Evolutionary conservation across 257 asterid species (phyloP).

Genomic region (Gentiana macrophylla): DNA sequence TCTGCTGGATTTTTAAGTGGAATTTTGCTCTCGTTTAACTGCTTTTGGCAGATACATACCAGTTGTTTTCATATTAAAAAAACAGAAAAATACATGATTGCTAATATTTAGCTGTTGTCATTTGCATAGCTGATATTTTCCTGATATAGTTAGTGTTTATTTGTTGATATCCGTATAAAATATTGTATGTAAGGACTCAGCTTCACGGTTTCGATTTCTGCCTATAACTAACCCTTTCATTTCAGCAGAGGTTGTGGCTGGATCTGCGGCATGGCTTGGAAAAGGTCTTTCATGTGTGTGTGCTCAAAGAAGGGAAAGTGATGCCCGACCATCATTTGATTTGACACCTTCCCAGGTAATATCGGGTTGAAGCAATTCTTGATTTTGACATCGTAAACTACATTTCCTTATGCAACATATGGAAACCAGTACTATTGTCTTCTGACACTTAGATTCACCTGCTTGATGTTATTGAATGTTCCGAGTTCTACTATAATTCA

Average conservation of each 20-base stretch:
- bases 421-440: neutral
- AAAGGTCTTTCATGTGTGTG: slow-evolving; percentile 96
- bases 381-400: neutral
- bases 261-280: slow-evolving; percentile 99
- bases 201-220: neutral
- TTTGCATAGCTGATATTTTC: no score
- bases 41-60: no score
- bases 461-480: no score
- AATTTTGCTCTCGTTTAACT: no score
- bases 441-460: neutral
- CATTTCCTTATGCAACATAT: no score
- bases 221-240: slow-evolving; percentile 23
- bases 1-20: no score
- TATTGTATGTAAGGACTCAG: neutral
- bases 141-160: no score
- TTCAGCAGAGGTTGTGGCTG: slow-evolving; percentile 79
- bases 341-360: slow-evolving; percentile 80
- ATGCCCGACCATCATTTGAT: slow-evolving; percentile 88
- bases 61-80: no score
- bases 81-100: no score
- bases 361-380: slow-evolving; percentile 7
- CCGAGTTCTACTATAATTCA: no score
- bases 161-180: no score
- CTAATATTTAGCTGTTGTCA: no score
- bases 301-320: slow-evolving; percentile 88